Conservation (phyloP, 495 filamentous ascomycete genomes). For the Trichoderma asperelloides region DNA sequence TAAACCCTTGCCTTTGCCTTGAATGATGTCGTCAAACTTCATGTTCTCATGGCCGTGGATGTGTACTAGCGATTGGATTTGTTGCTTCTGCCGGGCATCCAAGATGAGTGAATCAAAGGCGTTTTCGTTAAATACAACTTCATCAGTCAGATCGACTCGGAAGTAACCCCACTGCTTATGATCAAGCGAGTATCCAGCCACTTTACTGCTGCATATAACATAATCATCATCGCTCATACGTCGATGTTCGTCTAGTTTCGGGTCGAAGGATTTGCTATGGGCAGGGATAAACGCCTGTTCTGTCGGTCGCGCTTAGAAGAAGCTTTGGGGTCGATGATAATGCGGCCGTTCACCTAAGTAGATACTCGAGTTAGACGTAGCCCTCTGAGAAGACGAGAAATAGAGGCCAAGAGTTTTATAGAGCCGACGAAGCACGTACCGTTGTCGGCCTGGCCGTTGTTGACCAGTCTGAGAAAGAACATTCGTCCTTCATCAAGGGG, state of each 20-base stretch:
- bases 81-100: conserved; percentile 39
- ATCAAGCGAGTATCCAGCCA: conserved; percentile 36
- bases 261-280: background rate
- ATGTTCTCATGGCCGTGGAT: conserved; percentile 29
- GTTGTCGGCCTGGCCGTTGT: background rate
- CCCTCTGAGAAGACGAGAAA: conserved; percentile 2
- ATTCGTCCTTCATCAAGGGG: conserved; percentile 8
- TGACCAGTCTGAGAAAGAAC: background rate
- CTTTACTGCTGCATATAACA: conserved; percentile 29
- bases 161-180: conserved; percentile 37
- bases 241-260: conserved; percentile 2
- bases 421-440: background rate
- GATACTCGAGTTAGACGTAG: background rate
- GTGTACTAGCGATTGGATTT: conserved; percentile 44
- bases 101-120: conserved; percentile 51
- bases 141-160: conserved; percentile 24
- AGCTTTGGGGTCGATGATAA: conserved; percentile 15
- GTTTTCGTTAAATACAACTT: conserved; percentile 42
- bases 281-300: conserved; percentile 4
- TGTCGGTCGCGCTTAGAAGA: background rate
- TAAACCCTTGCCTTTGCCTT: conserved; percentile 52
- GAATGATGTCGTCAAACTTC: conserved; percentile 56
- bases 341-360: conserved; percentile 18
- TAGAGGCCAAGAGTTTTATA: background rate
- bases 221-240: conserved; percentile 31